Percentiles rank a stretch among this genome's conserved stretches.
phyloP scores from a whole-genome alignment of 1,284 basidiomycete species.

The Coriolopsis trogii region DNA sequence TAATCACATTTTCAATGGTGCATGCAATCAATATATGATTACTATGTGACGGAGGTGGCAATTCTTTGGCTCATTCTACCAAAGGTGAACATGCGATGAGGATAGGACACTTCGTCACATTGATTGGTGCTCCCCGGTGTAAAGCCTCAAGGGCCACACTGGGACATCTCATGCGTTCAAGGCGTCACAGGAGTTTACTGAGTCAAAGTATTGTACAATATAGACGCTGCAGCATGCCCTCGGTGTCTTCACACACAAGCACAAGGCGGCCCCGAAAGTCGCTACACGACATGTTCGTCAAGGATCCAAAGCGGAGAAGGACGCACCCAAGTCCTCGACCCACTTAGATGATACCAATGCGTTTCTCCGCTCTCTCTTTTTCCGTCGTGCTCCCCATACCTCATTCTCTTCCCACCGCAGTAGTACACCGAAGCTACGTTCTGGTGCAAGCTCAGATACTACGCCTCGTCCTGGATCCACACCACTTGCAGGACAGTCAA shows the following conservation, averaged over 20 bases:
- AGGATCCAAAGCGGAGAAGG: background rate
- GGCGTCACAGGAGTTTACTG: background rate
- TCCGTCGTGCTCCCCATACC: slow-evolving; percentile 29
- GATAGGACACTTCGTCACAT: too few species aligned
- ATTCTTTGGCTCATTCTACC: too few species aligned
- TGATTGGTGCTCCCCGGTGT: too few species aligned
- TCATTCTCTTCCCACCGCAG: slow-evolving; percentile 55
- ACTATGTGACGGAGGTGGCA: too few species aligned
- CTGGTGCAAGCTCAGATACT: slow-evolving; percentile 16
- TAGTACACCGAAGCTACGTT: slow-evolving; percentile 29
- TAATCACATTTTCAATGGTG: too few species aligned
- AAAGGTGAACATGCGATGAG: too few species aligned
- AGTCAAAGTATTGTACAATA: background rate
- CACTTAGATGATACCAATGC: slow-evolving; percentile 30
- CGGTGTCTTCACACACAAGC: slow-evolving; percentile 56
- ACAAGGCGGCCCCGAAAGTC: slow-evolving; percentile 46
- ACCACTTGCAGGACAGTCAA: slow-evolving; percentile 15
- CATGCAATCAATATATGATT: too few species aligned
- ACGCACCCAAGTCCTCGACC: slow-evolving; percentile 1
- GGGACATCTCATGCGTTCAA: background rate
- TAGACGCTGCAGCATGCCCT: slow-evolving; percentile 65
- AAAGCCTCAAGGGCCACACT: too few species aligned
- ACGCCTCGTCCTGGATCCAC: slow-evolving; percentile 16
- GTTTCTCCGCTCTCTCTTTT: slow-evolving; percentile 61
- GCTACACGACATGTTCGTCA: background rate